A percentile compares a stretch with the other conserved stretches of the same genome.
These are phyloP conservation scores for Aspergillus neotritici DNA, from an alignment of 2,329 filamentous ascomycete genomes.

Conservation along the genomic window DNA sequence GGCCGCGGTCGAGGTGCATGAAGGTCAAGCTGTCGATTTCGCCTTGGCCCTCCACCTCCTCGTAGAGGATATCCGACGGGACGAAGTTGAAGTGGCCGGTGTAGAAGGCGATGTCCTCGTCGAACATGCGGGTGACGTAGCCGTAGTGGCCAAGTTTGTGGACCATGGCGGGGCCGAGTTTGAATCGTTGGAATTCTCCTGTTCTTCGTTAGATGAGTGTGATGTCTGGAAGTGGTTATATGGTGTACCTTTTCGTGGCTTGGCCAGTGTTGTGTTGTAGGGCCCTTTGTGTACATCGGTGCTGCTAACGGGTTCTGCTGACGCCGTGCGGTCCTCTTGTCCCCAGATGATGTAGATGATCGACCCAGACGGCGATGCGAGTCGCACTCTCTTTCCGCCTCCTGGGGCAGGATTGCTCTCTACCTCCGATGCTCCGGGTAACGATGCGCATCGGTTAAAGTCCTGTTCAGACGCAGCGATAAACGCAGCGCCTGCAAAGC, in stretches of 20 bases:
- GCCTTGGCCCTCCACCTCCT: slow-evolving; percentile 23
- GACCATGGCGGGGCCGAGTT: slow-evolving; percentile 25
- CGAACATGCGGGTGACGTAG: slow-evolving; percentile 28
- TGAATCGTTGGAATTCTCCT: slow-evolving; percentile 28
- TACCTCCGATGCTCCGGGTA: slow-evolving; percentile 49
- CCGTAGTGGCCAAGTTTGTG: slow-evolving; percentile 41
- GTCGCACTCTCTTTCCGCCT: slow-evolving; percentile 20
- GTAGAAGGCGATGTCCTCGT: slow-evolving; percentile 34
- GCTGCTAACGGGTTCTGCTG: slow-evolving; percentile 22
- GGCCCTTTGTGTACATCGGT: slow-evolving; percentile 11
- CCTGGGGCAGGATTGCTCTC: slow-evolving; percentile 36
- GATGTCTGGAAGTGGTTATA: too few relatives aligned
- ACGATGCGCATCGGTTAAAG: slow-evolving; percentile 46
- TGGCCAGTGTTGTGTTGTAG: slow-evolving; percentile 16
- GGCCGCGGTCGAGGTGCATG: slow-evolving; percentile 50
- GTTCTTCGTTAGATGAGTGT: too few relatives aligned
- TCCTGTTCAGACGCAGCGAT: slow-evolving; percentile 54
- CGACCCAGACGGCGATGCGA: slow-evolving; percentile 48
- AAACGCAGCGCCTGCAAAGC: slow-evolving; percentile 54
- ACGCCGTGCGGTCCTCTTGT: slow-evolving; percentile 40
- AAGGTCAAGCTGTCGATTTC: slow-evolving; percentile 45
- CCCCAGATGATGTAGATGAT: slow-evolving; percentile 55
- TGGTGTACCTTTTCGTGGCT: slow-evolving; percentile 11
- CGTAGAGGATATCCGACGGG: slow-evolving; percentile 29
- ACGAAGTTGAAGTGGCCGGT: slow-evolving; percentile 40